phyloP scores from a whole-genome alignment of 2,329 filamentous ascomycete genomes.

The Fusarium protoensiforme region DNA sequence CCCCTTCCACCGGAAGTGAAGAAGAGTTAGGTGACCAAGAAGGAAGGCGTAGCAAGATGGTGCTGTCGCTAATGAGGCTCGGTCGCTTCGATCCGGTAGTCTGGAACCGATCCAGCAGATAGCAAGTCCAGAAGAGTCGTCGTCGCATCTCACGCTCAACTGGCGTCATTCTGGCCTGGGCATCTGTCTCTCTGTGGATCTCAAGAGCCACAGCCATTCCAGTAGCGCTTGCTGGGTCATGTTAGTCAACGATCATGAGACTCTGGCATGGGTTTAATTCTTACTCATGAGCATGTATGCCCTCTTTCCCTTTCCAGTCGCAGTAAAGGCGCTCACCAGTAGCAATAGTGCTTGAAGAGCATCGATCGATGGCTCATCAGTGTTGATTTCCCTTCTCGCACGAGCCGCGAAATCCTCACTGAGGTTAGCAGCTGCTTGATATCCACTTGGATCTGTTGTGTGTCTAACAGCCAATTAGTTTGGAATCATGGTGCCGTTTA shows the following conservation, averaged over 20 bases:
- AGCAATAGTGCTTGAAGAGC: conserved; percentile 80
- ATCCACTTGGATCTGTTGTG: conserved; percentile 73
- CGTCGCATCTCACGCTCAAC: conserved; percentile 81
- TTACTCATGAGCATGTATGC: conserved; percentile 87
- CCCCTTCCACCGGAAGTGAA: conserved; percentile 75
- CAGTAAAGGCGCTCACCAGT: conserved; percentile 79
- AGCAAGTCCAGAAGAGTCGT: conserved; percentile 90
- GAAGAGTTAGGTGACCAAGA: conserved; percentile 75
- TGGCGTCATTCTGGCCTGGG: conserved; percentile 69
- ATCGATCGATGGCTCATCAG: conserved; percentile 84
- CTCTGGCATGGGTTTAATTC: conserved; percentile 12
- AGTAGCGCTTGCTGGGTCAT: conserved; percentile 72
- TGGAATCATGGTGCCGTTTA: background rate
- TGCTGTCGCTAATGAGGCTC: conserved; percentile 82
- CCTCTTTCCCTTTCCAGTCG: conserved; percentile 83
- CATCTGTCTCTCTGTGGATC: conserved; percentile 79
- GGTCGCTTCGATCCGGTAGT: conserved; percentile 85
- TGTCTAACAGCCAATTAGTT: conserved; percentile 59
- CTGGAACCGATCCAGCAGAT: conserved; percentile 85
- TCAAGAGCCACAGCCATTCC: conserved; percentile 88
- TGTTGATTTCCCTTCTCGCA: conserved; percentile 76
- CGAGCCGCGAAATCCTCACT: conserved; percentile 80
- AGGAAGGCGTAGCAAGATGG: conserved; percentile 79
- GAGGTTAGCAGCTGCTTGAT: conserved; percentile 73
- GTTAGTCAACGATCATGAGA: conserved; percentile 46